phyloP scores from a whole-genome alignment of 192 early-diverging fungal species.

The Anaeromyces robustus region DNA sequence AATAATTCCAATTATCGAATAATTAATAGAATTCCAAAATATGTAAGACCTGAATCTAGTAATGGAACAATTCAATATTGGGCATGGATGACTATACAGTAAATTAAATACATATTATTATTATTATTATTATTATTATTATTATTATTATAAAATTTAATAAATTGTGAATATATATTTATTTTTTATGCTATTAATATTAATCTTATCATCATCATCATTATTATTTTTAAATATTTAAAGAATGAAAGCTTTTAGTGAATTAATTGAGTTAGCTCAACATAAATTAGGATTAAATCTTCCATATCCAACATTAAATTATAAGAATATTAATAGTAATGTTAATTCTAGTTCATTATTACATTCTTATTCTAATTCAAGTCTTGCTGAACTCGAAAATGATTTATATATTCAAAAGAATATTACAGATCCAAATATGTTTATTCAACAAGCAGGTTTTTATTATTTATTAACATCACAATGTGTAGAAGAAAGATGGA shows the following conservation, averaged over 20 bases:
- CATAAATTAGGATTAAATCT: slow-evolving; percentile 44
- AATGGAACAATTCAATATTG: slow-evolving; percentile 75
- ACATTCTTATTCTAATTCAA: neutral
- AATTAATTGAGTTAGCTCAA: slow-evolving; percentile 52
- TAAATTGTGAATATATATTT: too few species aligned
- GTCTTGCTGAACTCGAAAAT: neutral
- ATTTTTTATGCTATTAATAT: too few species aligned
- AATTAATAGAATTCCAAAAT: neutral
- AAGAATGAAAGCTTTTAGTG: slow-evolving; percentile 52
- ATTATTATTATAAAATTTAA: too few species aligned
- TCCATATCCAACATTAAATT: slow-evolving; percentile 26
- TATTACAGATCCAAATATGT: slow-evolving; percentile 38
- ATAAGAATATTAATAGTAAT: neutral
- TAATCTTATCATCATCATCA: too few species aligned
- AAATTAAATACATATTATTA: slow-evolving; percentile 8
- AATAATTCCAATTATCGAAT: slow-evolving; percentile 6
- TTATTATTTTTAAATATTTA: neutral
- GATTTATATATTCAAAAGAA: slow-evolving; percentile 11
- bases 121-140: too few species aligned
- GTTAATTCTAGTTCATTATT: neutral
- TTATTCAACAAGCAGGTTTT: slow-evolving; percentile 74
- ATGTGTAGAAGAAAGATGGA: slow-evolving; percentile 53
- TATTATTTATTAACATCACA: slow-evolving; percentile 65
- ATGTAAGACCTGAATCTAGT: slow-evolving; percentile 18
- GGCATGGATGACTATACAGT: slow-evolving; percentile 70